phyloP scores from a whole-genome alignment of 1,284 basidiomycete species.

The Irpex lacteus region DNA sequence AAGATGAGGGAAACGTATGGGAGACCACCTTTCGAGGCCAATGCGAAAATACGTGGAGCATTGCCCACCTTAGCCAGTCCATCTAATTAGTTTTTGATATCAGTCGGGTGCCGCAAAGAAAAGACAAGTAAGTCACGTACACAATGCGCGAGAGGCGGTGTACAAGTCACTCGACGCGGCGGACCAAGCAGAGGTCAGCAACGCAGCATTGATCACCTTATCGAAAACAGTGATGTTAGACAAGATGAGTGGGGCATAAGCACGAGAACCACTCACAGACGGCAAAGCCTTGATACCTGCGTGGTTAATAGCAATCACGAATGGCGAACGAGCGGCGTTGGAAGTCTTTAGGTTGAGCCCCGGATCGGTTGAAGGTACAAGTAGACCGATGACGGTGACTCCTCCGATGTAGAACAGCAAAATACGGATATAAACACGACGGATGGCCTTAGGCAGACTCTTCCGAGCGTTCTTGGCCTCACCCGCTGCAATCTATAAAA shows the following conservation, averaged over 20 bases:
- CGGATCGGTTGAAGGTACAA: constrained; percentile 68
- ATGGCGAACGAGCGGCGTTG: constrained; percentile 74
- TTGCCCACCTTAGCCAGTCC: constrained; percentile 77
- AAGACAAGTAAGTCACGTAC: constrained; percentile 37
- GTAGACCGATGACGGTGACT: constrained; percentile 41
- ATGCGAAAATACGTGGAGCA: constrained; percentile 73
- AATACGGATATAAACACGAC: constrained; percentile 3
- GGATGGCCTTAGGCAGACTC: constrained; percentile 57
- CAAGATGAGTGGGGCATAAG: background rate
- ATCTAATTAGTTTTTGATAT: constrained; percentile 42
- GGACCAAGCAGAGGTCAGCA: constrained; percentile 85
- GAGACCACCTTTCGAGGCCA: constrained; percentile 68
- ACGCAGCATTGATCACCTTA: constrained; percentile 71
- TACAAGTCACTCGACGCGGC: constrained; percentile 85
- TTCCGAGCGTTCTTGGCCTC: constrained; percentile 71
- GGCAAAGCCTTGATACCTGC: constrained; percentile 77
- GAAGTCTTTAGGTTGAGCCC: constrained; percentile 51
- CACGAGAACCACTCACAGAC: constrained; percentile 48
- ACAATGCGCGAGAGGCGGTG: constrained; percentile 78
- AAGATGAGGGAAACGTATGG: constrained; percentile 76
- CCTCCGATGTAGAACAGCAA: constrained; percentile 51
- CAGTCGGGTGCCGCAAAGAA: background rate
- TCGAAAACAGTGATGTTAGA: background rate
- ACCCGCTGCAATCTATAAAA: constrained; percentile 63
- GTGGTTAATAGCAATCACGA: constrained; percentile 76